phyloP scores from a whole-genome alignment of 2,329 filamentous ascomycete genomes.

The Aspergillus caelatus region DNA sequence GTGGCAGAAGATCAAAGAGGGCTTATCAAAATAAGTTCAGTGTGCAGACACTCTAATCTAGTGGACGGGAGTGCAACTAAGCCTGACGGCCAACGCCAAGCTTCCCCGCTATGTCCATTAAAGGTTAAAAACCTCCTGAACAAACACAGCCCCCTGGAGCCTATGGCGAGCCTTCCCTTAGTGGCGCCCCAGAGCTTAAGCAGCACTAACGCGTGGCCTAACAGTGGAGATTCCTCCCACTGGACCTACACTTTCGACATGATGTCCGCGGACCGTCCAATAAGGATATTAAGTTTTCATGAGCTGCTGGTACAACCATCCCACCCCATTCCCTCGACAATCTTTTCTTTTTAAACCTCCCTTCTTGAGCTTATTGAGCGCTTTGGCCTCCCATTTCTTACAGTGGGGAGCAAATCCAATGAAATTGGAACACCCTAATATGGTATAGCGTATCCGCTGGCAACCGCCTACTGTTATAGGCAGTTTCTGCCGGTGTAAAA shows the following conservation, averaged over 20 bases:
- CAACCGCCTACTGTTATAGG: too few relatives aligned
- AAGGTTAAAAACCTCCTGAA: background rate
- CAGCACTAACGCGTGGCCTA: slow-evolving; percentile 15
- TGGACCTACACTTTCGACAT: background rate
- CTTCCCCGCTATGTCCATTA: slow-evolving; percentile 17
- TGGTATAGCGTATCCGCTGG: too few relatives aligned
- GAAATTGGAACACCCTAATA: too few relatives aligned
- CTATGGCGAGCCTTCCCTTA: background rate
- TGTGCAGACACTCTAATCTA: background rate
- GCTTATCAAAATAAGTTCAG: background rate
- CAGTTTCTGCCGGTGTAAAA: too few relatives aligned
- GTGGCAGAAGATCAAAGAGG: background rate
- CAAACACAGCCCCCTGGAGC: slow-evolving; percentile 4
- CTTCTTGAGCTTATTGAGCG: background rate
- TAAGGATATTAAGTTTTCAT: background rate
- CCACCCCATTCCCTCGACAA: background rate
- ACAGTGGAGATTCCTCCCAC: slow-evolving; percentile 4
- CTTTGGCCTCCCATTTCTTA: background rate
- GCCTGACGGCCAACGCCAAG: slow-evolving; percentile 13
- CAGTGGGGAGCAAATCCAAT: too few relatives aligned
- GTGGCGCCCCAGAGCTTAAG: slow-evolving; percentile 7
- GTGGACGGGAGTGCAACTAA: background rate
- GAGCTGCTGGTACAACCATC: background rate
- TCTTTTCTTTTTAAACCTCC: background rate
- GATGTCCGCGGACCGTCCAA: background rate